Conservation (phyloP, 495 filamentous ascomycete genomes). For the Durotheca rogersii region DNA sequence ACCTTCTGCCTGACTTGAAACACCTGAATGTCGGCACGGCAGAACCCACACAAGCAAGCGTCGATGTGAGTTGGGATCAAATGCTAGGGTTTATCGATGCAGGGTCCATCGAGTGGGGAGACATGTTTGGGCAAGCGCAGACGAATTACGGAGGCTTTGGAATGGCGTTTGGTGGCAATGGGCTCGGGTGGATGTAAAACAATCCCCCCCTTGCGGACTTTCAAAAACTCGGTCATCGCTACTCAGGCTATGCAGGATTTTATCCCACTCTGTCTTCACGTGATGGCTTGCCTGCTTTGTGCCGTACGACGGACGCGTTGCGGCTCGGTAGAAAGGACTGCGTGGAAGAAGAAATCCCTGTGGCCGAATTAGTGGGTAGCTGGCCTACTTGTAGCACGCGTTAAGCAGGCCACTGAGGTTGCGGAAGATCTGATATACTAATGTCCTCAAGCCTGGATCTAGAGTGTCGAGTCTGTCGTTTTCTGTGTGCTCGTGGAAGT, state of each 20-base stretch:
- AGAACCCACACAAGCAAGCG: conserved; percentile 5
- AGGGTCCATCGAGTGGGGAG: conserved; percentile 42
- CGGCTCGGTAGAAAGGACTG: too few relatives aligned
- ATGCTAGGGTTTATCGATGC: conserved; percentile 42
- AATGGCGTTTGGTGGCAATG: conserved; percentile 18
- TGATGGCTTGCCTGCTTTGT: not conserved
- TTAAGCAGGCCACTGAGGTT: too few relatives aligned
- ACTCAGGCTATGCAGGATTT: conserved; percentile 1
- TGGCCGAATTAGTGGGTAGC: too few relatives aligned
- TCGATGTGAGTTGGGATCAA: conserved; percentile 35
- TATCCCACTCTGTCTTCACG: not conserved
- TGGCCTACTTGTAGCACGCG: too few relatives aligned
- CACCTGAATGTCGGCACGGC: conserved; percentile 1
- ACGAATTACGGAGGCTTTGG: conserved; percentile 11
- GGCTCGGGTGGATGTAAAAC: conserved; percentile 29
- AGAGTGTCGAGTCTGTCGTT: too few relatives aligned
- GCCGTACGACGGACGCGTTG: not conserved
- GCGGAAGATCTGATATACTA: too few relatives aligned
- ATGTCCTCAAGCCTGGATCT: too few relatives aligned
- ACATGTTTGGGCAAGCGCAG: conserved; percentile 39
- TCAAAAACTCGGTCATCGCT: not conserved
- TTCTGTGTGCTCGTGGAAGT: too few relatives aligned
- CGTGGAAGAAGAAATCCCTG: too few relatives aligned
- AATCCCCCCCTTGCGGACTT: not conserved
- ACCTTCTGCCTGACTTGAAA: conserved; percentile 2